Conservation (phyloP, 371 early-diverging fungal species). For the Rhizopus sp. region DNA sequence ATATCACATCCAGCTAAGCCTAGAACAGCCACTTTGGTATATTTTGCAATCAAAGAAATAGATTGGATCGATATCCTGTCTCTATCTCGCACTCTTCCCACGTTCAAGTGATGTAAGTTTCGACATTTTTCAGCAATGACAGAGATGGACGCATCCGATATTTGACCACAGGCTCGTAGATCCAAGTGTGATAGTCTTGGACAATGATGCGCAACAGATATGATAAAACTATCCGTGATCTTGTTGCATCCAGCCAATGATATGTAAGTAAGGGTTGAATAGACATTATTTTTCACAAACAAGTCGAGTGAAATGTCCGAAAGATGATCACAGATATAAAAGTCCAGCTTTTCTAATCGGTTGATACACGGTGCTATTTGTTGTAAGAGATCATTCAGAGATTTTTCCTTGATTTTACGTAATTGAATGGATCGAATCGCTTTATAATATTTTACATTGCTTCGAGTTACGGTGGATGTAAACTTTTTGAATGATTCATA, state of each 20-base stretch:
- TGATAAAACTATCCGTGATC: slow-evolving; percentile 53
- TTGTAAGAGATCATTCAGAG: slow-evolving; percentile 33
- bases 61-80: slow-evolving; percentile 52
- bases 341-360: slow-evolving; percentile 34
- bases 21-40: slow-evolving; percentile 51
- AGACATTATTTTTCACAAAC: slow-evolving; percentile 33
- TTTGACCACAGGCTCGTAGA: slow-evolving; percentile 57
- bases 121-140: slow-evolving; percentile 50
- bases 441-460: slow-evolving; percentile 23
- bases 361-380: slow-evolving; percentile 21
- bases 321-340: slow-evolving; percentile 60
- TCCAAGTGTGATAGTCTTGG: slow-evolving; percentile 53
- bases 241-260: slow-evolving; percentile 60
- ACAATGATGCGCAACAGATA: slow-evolving; percentile 44
- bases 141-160: slow-evolving; percentile 53
- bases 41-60: slow-evolving; percentile 53
- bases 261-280: slow-evolving; percentile 38
- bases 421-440: slow-evolving; percentile 36
- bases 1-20: slow-evolving; percentile 64
- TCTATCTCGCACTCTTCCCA: slow-evolving; percentile 58
- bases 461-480: slow-evolving; percentile 7
- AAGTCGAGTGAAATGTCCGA: slow-evolving; percentile 41
- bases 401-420: slow-evolving; percentile 42
- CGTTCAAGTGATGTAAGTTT: slow-evolving; percentile 54
- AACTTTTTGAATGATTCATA: slow-evolving; percentile 28